Base-by-base conservation (phyloP, 2,329 filamentous ascomycete genomes). In the Amphichorda felina region DNA sequence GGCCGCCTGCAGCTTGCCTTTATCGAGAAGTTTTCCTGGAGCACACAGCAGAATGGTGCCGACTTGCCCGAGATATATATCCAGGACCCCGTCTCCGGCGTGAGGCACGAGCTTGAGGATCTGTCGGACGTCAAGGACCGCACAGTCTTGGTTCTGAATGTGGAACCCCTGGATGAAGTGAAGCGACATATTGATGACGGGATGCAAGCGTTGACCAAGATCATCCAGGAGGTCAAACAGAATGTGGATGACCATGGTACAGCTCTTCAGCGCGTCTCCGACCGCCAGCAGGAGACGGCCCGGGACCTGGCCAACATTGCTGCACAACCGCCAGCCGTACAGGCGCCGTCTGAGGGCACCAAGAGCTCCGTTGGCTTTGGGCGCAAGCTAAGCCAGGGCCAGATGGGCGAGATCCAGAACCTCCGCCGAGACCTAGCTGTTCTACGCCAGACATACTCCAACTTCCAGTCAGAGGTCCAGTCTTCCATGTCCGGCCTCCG, bases 21-120 rank as follows among this genome's bases (percentile, higher is more conserved):
- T 48, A 98, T 98, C 47, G 91, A 98, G 47, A 98, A 95, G 54
- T 98, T 98, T 53, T 91, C 89, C 0, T 98, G 93, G 88, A 96
- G 94, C 48, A 95, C 89, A 1, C 88, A 96, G 47, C 82, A 86
- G 41, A 93, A 95, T 49, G 91, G 91, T 7, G 75, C 78, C 11
- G 91, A 98, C 53, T 63, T 98, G 31, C 91, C 91, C 0, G 91
- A 98, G 48, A 96, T 98, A 13, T 95, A 98, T 55, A 91, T 98
- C 13, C 91, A 98, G 55, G 91, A 98, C 54, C 82, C 88, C 0
- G 73, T 95, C 3, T 96, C 91, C 8, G 91, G 91, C 1, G 83
- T 98, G n/a, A 81, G 91, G 13, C 89, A 98, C 55, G 91, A 98
- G 60, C 64, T 98, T 17, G 91, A 98, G 55, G 91, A 98, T 51